Conservation (phyloP, 495 filamentous ascomycete genomes). For the Xylaria scruposa region DNA sequence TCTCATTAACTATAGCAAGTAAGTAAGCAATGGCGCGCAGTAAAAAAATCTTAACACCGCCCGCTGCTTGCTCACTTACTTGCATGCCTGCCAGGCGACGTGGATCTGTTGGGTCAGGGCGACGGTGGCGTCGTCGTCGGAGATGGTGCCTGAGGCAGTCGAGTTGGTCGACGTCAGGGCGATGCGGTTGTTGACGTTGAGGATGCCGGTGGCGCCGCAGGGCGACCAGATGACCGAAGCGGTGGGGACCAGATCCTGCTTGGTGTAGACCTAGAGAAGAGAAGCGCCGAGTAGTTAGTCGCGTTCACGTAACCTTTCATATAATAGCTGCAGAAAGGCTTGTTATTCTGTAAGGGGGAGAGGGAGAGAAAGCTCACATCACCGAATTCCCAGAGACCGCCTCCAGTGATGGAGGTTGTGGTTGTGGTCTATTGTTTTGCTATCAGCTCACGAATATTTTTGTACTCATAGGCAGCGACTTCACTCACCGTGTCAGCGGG, state of each 20-base stretch:
- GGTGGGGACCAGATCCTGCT: conserved; percentile 59
- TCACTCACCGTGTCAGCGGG: conserved; percentile 47
- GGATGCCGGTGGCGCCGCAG: conserved; percentile 61
- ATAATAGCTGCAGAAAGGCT: not conserved
- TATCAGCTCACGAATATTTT: not conserved
- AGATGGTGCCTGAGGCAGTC: conserved; percentile 55
- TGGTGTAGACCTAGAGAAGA: conserved; percentile 59
- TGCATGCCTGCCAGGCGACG: conserved; percentile 58
- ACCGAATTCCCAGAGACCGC: conserved; percentile 51
- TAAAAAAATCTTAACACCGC: not conserved
- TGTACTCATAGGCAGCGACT: not conserved
- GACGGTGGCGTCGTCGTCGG: conserved; percentile 63
- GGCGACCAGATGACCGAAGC: conserved; percentile 63
- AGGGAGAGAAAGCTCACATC: conserved; percentile 18
- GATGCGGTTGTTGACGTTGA: conserved; percentile 67
- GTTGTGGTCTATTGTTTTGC: conserved; percentile 53
- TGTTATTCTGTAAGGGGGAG: not conserved
- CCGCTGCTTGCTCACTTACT: conserved; percentile 22
- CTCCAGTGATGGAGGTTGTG: conserved; percentile 55
- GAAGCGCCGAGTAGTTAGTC: conserved; percentile 2
- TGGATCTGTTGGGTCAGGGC: conserved; percentile 63
- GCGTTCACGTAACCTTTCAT: not conserved
- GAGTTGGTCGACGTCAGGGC: conserved; percentile 53
- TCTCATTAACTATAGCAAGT: not conserved
- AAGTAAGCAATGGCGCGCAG: not conserved